Conservation (phyloP, 306 rosid species). For the Parietaria judaica region DNA sequence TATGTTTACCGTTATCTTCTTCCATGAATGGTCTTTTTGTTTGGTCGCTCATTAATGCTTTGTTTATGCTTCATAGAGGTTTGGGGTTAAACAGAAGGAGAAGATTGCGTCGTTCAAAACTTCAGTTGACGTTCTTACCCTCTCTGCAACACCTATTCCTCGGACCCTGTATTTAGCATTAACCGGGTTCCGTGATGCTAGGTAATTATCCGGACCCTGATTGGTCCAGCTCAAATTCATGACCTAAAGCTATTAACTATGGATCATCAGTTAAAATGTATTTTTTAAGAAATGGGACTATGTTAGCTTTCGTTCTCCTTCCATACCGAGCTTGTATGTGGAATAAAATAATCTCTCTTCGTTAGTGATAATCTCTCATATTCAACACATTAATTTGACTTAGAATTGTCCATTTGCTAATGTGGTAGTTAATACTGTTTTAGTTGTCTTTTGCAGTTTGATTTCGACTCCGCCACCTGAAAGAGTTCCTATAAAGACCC, state of each 20-base stretch:
- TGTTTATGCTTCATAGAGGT: constrained; percentile 49
- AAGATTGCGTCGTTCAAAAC: constrained; percentile 91
- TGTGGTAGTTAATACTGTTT: constrained; percentile 6
- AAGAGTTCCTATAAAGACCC: constrained; percentile 87
- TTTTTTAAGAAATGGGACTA: too few species aligned
- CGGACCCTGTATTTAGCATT: constrained; percentile 92
- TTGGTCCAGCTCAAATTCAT: too few species aligned
- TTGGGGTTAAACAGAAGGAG: constrained; percentile 98
- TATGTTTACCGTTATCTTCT: constrained; percentile 18
- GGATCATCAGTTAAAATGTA: too few species aligned
- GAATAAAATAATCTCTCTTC: too few species aligned
- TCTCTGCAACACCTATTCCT: constrained; percentile 93
- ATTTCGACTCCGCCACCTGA: constrained; percentile 97
- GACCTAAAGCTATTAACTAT: too few species aligned
- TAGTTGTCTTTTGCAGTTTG: constrained; percentile 48
- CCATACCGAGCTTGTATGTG: too few species aligned
- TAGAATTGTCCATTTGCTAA: constrained; percentile 15
- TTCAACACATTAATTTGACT: background rate
- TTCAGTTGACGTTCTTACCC: constrained; percentile 85
- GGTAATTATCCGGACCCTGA: constrained; percentile 32
- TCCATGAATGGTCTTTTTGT: constrained; percentile 16
- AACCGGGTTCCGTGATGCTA: constrained; percentile 96
- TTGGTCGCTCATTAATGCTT: constrained; percentile 15
- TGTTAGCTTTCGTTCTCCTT: too few species aligned
- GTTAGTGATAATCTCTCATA: background rate